These are phyloP conservation scores for Ustilago loliicola DNA, from an alignment of 1,284 basidiomycete species.

Conservation along the genomic window DNA sequence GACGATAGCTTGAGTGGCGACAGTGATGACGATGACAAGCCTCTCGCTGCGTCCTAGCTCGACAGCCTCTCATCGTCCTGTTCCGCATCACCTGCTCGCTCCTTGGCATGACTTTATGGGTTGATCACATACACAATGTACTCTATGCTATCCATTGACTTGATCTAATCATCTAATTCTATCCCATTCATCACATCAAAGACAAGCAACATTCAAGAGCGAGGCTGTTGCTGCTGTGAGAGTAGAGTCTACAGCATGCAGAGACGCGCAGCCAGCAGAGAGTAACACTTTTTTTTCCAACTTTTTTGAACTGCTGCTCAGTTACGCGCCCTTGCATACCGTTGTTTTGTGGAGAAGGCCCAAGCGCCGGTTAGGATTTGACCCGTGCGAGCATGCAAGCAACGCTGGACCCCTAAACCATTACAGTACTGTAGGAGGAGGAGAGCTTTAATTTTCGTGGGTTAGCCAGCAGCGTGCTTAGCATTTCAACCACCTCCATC, in stretches of 20 bases:
- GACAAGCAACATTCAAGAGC: background rate
- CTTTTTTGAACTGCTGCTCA: background rate
- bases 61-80: background rate
- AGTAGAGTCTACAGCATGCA: too few relatives aligned
- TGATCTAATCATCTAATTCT: background rate
- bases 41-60: constrained; percentile 29
- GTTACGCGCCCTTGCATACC: constrained; percentile 5
- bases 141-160: background rate
- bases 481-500: background rate
- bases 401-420: background rate
- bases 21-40: constrained; percentile 47
- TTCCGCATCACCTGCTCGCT: background rate
- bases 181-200: background rate
- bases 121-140: constrained; percentile 4
- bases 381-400: background rate
- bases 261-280: too few relatives aligned
- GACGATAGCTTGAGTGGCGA: constrained; percentile 32
- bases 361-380: background rate
- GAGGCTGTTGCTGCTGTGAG: background rate
- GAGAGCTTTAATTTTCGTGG: constrained; percentile 3
- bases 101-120: background rate
- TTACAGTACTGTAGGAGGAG: background rate
- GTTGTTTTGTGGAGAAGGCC: constrained; percentile 3
- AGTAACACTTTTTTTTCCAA: background rate
- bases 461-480: background rate